Conservation (phyloP, 495 filamentous ascomycete genomes). For the Daldinia grandis region DNA sequence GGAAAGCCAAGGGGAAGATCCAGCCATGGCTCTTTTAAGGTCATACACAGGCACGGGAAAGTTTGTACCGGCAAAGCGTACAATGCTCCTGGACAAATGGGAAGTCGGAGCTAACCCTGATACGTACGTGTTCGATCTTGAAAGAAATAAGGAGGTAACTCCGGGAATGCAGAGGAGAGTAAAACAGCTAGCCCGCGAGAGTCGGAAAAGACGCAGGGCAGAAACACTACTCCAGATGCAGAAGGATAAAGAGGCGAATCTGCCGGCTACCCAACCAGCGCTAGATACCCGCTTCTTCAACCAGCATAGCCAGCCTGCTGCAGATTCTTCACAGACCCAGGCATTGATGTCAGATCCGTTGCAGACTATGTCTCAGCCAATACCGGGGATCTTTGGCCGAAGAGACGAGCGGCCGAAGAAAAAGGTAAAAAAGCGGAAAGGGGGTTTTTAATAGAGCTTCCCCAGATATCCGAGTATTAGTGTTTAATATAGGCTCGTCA, state of each 20-base stretch:
- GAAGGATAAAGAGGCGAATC: conserved; percentile 28
- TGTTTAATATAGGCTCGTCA: neutral
- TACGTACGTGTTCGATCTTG: conserved; percentile 44
- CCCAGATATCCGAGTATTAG: neutral
- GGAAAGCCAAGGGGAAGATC: conserved; percentile 32
- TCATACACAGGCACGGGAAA: conserved; percentile 44
- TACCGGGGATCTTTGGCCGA: conserved; percentile 49
- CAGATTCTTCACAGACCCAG: conserved; percentile 29
- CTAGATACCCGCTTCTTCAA: conserved; percentile 31
- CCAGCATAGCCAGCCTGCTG: conserved; percentile 34
- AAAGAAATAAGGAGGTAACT: conserved; percentile 30
- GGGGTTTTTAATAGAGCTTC: conserved; percentile 36
- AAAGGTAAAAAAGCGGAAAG: conserved; percentile 45
- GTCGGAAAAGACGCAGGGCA: conserved; percentile 41
- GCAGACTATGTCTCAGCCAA: conserved; percentile 54
- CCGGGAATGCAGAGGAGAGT: conserved; percentile 35
- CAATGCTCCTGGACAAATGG: conserved; percentile 45
- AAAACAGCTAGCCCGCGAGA: conserved; percentile 38
- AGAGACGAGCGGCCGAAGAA: conserved; percentile 42
- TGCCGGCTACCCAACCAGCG: conserved; percentile 42
- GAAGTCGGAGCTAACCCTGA: conserved; percentile 32
- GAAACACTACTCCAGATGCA: conserved; percentile 38
- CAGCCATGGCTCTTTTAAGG: conserved; percentile 41
- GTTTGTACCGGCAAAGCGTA: conserved; percentile 36
- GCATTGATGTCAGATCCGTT: conserved; percentile 27